phyloP scores from a whole-genome alignment of 768 basidiomycete species.

The Termitomyces titanicus region DNA sequence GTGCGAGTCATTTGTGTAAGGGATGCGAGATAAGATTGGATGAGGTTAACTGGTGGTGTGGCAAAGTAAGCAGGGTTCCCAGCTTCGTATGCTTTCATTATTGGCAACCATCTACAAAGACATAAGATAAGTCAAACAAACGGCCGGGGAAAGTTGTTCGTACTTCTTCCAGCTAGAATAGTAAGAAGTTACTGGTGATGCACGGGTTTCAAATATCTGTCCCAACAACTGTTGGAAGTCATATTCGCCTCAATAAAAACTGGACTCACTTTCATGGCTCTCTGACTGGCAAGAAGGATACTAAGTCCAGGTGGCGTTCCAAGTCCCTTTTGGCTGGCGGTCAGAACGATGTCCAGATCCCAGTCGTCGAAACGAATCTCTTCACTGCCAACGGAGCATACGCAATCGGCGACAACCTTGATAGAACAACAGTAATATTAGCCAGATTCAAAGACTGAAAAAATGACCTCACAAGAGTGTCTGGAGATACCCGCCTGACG shows the following conservation, averaged over 20 bases:
- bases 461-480: slow-evolving; percentile 59
- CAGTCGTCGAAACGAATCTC: slow-evolving; percentile 94
- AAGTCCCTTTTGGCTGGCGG: slow-evolving; percentile 90
- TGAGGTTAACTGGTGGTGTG: slow-evolving; percentile 91
- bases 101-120: slow-evolving; percentile 71
- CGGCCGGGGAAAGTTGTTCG: neutral
- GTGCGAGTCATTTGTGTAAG: slow-evolving; percentile 66
- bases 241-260: neutral
- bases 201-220: slow-evolving; percentile 58
- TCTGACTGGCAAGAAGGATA: slow-evolving; percentile 76
- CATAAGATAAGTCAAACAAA: neutral
- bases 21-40: slow-evolving; percentile 87
- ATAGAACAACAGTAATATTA: slow-evolving; percentile 1
- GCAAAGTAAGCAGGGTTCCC: slow-evolving; percentile 88
- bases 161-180: slow-evolving; percentile 91
- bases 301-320: slow-evolving; percentile 92
- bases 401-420: slow-evolving; percentile 83
- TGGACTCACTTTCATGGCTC: slow-evolving; percentile 59
- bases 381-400: slow-evolving; percentile 94
- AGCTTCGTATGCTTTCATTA: slow-evolving; percentile 91
- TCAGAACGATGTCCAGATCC: slow-evolving; percentile 85
- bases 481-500: slow-evolving; percentile 75
- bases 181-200: slow-evolving; percentile 67
- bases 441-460: slow-evolving; percentile 3
- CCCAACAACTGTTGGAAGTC: neutral